Conservation (phyloP, 768 basidiomycete species). For the Trametes sanguinea region DNA sequence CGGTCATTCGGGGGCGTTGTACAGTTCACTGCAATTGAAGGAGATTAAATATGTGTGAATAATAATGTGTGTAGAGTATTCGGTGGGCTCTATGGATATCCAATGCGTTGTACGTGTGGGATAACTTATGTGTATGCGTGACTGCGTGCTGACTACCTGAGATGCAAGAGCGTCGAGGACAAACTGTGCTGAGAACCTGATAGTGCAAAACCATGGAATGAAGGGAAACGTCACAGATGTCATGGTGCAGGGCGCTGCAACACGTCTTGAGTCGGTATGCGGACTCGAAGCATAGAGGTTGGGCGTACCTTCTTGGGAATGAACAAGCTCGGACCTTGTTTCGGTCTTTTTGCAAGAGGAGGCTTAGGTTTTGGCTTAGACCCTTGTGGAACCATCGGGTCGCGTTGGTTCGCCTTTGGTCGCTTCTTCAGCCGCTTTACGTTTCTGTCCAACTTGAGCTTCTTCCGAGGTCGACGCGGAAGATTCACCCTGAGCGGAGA, state of each 20-base stretch:
- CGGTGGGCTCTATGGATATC: neutral
- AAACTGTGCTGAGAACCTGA: neutral
- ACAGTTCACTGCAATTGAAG: no score
- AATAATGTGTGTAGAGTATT: neutral
- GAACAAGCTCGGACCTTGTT: slow-evolving; percentile 51
- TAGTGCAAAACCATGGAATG: neutral
- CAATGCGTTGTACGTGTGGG: neutral
- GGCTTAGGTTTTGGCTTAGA: slow-evolving; percentile 30
- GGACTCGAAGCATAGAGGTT: neutral
- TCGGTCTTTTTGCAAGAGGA: slow-evolving; percentile 40
- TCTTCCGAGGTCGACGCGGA: neutral
- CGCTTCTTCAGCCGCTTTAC: slow-evolving; percentile 13
- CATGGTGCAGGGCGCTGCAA: slow-evolving; percentile 6
- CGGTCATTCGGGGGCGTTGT: no score
- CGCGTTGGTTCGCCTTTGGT: slow-evolving; percentile 14
- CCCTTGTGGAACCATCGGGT: neutral
- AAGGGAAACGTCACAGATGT: neutral
- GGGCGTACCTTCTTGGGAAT: slow-evolving; percentile 55
- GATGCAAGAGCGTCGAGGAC: neutral
- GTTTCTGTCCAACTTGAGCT: slow-evolving; percentile 17
- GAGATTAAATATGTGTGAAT: no score
- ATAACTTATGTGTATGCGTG: slow-evolving; percentile 13
- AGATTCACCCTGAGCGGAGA: neutral
- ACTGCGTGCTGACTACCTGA: neutral
- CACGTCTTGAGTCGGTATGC: neutral